Base-by-base conservation (phyloP, 2,329 filamentous ascomycete genomes). In the Fonsecaea multimorphosa region DNA sequence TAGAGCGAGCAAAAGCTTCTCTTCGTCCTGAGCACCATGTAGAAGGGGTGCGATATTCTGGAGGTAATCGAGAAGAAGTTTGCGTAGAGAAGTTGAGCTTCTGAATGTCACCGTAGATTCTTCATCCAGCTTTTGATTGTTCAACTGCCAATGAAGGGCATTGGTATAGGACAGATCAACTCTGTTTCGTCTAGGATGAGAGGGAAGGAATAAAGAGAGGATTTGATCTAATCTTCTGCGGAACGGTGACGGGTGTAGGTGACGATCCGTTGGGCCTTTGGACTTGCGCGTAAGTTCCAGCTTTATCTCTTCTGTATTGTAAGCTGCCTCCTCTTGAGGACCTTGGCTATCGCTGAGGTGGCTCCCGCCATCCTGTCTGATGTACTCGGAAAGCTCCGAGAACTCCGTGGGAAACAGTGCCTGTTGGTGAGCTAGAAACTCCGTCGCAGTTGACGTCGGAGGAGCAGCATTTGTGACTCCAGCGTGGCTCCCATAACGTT, bases 1-100 rank as follows among this genome's bases (percentile, higher is more conserved):
- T 12, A 81, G 59, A 40, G 72, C 75, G 24, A 65, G 53, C 34
- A 76, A 70, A 19, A 78, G 64, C 11, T 68, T 27, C 51, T 34
- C 24, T 51, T 62, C 58, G 29, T 24, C 51, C 36, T 44, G 19
- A 55, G 54, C 12, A 36, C 24, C 60, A 14, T 64, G 65, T 5
- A 78, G 32, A 9, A 74, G 36, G 8, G 77, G 73, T 54, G 78
- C 74, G 58, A 79, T 71, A 58, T 73, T 58, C 58, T 72, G 67
- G 57, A 80, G 75, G 64, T 79, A 81, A 56, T 78, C 75, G 7
- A 76, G 76, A 58, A 79, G 70, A 56, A 79, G 78, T 7, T 72
- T 74, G 58, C 77, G 76, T 2, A 69, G 44, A 27, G 53, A 54
- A 9, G 51, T 61, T 24, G 58, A 53, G 16, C 49, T 54, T 27